phyloP scores from a whole-genome alignment of 176 grass and related monocot species.

The Oryza glaberrima region DNA sequence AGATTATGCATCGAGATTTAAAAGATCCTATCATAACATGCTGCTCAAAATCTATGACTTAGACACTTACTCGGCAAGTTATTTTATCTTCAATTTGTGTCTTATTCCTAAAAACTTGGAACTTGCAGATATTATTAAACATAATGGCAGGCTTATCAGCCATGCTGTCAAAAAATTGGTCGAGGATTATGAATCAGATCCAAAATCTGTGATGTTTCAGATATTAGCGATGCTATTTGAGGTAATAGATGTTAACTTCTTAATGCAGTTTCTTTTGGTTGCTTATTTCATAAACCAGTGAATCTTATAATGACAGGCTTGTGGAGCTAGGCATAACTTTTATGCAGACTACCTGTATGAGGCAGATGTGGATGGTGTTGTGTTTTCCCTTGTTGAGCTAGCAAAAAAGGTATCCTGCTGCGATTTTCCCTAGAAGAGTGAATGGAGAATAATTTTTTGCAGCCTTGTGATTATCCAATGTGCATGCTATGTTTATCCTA shows the following conservation, averaged over 20 bases:
- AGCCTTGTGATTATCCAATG: slow-evolving; percentile 21
- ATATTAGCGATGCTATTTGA: slow-evolving; percentile 86
- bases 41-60: background rate
- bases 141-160: slow-evolving; percentile 76
- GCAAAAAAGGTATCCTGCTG: slow-evolving; percentile 79
- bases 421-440: slow-evolving; percentile 7
- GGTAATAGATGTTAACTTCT: slow-evolving; percentile 54
- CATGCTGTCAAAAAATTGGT: slow-evolving; percentile 83
- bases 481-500: slow-evolving; percentile 29
- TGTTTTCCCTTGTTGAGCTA: slow-evolving; percentile 68
- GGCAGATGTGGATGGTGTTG: slow-evolving; percentile 78
- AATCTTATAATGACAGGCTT: slow-evolving; percentile 67
- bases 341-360: slow-evolving; percentile 69
- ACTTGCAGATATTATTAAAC: slow-evolving; percentile 81
- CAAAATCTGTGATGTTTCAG: slow-evolving; percentile 75
- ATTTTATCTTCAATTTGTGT: background rate
- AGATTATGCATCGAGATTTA: background rate
- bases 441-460: background rate
- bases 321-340: slow-evolving; percentile 84
- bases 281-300: slow-evolving; percentile 31
- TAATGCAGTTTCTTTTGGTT: background rate
- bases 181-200: slow-evolving; percentile 75
- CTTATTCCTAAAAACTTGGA: slow-evolving; percentile 19
- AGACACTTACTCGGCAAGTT: background rate
- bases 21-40: background rate